phyloP scores from a whole-genome alignment of 805 yeast genomes.

The Schwanniomyces polymorphus region DNA sequence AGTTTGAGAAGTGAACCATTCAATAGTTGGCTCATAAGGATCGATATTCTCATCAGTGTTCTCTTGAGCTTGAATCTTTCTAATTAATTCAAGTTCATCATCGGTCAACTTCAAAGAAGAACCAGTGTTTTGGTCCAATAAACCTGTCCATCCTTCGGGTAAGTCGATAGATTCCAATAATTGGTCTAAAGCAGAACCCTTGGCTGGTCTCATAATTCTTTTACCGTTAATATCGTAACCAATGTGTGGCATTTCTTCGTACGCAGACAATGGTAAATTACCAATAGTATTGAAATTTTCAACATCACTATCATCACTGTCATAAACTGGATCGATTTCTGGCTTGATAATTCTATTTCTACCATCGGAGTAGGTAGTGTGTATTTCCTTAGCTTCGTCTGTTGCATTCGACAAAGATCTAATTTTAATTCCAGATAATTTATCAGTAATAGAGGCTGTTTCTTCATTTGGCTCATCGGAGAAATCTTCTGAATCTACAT shows the following conservation, averaged over 20 bases:
- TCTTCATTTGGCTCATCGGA: constrained; percentile 58
- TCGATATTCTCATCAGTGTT: constrained; percentile 75
- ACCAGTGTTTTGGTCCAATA: constrained; percentile 89
- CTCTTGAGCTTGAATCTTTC: constrained; percentile 82
- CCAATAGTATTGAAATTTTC: constrained; percentile 87
- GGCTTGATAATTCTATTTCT: constrained; percentile 75
- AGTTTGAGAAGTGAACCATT: constrained; percentile 87
- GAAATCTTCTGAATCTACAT: constrained; percentile 44
- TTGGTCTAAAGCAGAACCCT: constrained; percentile 91
- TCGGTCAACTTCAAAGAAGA: constrained; percentile 73
- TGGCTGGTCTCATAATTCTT: constrained; percentile 98
- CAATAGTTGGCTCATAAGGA: constrained; percentile 92
- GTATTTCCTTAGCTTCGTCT: constrained; percentile 31
- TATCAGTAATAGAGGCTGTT: constrained; percentile 50
- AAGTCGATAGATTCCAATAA: constrained; percentile 86
- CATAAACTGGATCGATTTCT: constrained; percentile 92
- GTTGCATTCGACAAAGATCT: constrained; percentile 45
- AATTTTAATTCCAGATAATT: constrained; percentile 53
- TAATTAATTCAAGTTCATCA: constrained; percentile 87
- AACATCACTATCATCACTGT: constrained; percentile 88
- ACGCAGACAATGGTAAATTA: constrained; percentile 87
- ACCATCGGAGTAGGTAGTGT: constrained; percentile 72
- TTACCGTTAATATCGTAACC: constrained; percentile 98
- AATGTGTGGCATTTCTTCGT: constrained; percentile 95
- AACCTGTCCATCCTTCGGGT: constrained; percentile 99